These are phyloP conservation scores for Aphanocladium album DNA, from an alignment of 2,329 filamentous ascomycete species.

Conservation along the genomic window DNA sequence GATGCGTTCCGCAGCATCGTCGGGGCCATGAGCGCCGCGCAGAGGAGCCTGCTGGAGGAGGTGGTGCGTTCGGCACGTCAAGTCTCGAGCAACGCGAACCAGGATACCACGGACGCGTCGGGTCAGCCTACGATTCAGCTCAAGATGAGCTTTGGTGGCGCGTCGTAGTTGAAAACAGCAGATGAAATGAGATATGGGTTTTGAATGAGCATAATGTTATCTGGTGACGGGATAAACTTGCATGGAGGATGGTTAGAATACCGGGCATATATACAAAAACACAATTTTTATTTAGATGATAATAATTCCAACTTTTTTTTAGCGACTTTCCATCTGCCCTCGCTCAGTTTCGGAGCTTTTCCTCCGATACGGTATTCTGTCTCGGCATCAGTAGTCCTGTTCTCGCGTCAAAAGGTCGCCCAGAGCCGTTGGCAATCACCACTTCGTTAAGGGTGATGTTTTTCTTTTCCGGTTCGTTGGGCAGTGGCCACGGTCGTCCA, in stretches of 20 bases:
- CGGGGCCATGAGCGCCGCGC: constrained; percentile 60
- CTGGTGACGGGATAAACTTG: neutral
- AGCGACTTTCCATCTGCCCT: neutral
- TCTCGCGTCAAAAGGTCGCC: neutral
- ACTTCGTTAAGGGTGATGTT: neutral
- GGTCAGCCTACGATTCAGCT: constrained; percentile 80
- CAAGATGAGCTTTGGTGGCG: constrained; percentile 82
- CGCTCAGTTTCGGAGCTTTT: neutral
- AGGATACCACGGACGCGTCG: constrained; percentile 36
- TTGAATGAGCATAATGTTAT: neutral
- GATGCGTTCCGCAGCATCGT: constrained; percentile 70
- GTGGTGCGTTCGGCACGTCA: constrained; percentile 65
- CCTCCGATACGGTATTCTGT: too few species aligned
- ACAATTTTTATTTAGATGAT: neutral
- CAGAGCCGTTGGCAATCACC: constrained; percentile 2
- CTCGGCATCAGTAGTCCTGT: neutral
- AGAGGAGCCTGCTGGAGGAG: constrained; percentile 74
- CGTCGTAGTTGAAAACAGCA: constrained; percentile 11
- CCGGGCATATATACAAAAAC: neutral
- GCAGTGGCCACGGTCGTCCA: too few species aligned
- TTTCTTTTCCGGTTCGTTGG: neutral
- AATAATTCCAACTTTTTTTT: neutral
- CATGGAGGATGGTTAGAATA: neutral
- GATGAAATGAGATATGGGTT: neutral
- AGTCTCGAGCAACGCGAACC: constrained; percentile 34